A percentile compares a stretch with the other conserved stretches of the same genome.
Evolutionary conservation across 495 filamentous ascomycete species (phyloP).

Genomic region (Lepraria neglecta): DNA sequence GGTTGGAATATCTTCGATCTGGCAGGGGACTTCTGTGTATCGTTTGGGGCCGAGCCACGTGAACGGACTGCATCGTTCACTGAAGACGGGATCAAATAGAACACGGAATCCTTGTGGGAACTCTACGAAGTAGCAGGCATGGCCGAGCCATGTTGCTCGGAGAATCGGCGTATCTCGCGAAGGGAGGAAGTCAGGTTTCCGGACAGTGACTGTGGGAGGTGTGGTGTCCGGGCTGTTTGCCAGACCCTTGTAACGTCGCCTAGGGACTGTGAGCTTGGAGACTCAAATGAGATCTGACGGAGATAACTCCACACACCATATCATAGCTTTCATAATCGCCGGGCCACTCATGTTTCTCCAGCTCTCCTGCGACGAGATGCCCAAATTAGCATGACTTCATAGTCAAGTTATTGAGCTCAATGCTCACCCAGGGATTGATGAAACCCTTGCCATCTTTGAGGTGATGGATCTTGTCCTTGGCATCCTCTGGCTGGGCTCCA

Average conservation of each 20-base stretch:
- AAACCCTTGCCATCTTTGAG: constrained; percentile 51
- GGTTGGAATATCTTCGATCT: constrained; percentile 69
- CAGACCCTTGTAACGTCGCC: constrained; percentile 53
- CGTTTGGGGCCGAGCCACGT: constrained; percentile 68
- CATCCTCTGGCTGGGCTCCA: constrained; percentile 49
- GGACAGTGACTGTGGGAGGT: constrained; percentile 60
- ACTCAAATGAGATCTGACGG: not conserved
- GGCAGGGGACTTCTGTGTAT: constrained; percentile 72
- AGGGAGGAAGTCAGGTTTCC: constrained; percentile 63
- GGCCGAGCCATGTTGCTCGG: constrained; percentile 92
- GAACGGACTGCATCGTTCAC: constrained; percentile 75
- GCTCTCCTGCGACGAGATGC: constrained; percentile 22
- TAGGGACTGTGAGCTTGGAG: constrained; percentile 27
- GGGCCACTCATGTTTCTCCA: constrained; percentile 22
- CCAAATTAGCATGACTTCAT: not conserved
- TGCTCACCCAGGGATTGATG: constrained; percentile 48
- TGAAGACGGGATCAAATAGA: constrained; percentile 93
- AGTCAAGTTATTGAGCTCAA: not conserved
- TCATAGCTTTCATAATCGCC: constrained; percentile 19
- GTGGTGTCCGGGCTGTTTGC: constrained; percentile 56
- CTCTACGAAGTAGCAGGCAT: constrained; percentile 91
- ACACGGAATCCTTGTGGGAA: constrained; percentile 84
- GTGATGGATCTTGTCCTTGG: constrained; percentile 51
- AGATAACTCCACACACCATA: constrained; percentile 16
- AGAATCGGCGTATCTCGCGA: constrained; percentile 53